These are phyloP conservation scores for Auriscalpium microsporum DNA, from an alignment of 768 basidiomycete genomes.

Conservation along the genomic window DNA sequence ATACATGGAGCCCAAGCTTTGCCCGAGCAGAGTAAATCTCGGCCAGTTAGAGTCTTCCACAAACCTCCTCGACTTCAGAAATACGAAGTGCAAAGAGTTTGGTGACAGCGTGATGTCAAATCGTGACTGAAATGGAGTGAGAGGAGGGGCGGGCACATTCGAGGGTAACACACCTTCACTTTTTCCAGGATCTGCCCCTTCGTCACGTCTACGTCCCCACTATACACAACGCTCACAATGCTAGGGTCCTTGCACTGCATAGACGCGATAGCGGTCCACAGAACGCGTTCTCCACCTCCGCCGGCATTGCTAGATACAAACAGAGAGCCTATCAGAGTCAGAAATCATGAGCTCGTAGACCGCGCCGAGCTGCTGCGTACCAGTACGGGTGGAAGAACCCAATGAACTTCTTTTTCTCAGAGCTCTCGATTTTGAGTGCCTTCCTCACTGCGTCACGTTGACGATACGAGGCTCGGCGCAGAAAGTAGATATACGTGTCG, in stretches of 20 bases:
- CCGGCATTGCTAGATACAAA: slow-evolving; percentile 70
- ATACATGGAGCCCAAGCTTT: slow-evolving; percentile 80
- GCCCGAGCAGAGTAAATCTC: slow-evolving; percentile 86
- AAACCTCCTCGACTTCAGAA: slow-evolving; percentile 56
- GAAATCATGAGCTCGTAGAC: slow-evolving; percentile 5
- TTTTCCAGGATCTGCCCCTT: slow-evolving; percentile 76
- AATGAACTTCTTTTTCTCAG: slow-evolving; percentile 34
- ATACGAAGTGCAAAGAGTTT: slow-evolving; percentile 68
- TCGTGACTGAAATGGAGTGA: slow-evolving; percentile 41
- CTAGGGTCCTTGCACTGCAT: slow-evolving; percentile 62
- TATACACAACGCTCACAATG: slow-evolving; percentile 75
- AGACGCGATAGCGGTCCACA: slow-evolving; percentile 83
- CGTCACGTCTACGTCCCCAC: slow-evolving; percentile 73
- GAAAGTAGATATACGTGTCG: too few species aligned
- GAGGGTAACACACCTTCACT: slow-evolving; percentile 50
- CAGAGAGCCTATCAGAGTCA: slow-evolving; percentile 15
- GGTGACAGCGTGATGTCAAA: slow-evolving; percentile 74
- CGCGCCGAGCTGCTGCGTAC: slow-evolving; percentile 34
- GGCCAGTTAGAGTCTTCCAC: slow-evolving; percentile 82
- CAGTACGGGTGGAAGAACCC: slow-evolving; percentile 97
- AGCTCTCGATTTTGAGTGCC: slow-evolving; percentile 6
- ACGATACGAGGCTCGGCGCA: too few species aligned
- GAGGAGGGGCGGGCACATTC: background rate
- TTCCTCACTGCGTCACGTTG: background rate
- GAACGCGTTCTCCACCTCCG: slow-evolving; percentile 91